A percentile compares a stretch with the other conserved stretches of the same genome.
Evolutionary conservation across 495 filamentous ascomycete species (phyloP).

Genomic region (Parathielavia appendiculata): DNA sequence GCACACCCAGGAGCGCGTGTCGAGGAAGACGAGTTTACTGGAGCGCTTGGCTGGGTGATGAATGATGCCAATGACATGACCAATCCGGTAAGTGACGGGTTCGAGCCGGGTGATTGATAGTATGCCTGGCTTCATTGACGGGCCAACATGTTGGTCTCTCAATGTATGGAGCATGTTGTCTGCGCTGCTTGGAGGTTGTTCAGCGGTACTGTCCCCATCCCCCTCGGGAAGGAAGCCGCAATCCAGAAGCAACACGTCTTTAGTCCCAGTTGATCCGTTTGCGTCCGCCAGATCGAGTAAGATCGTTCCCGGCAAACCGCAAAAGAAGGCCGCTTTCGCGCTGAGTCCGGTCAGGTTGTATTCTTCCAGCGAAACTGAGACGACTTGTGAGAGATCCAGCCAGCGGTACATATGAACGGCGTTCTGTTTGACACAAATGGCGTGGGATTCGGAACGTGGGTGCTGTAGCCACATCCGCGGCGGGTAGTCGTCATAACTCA

Average conservation of each 20-base stretch:
- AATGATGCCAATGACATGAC: background rate
- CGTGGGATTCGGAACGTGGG: background rate
- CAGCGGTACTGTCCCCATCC: background rate
- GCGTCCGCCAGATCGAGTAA: constrained; percentile 3
- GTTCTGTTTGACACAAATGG: background rate
- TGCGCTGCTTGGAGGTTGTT: background rate
- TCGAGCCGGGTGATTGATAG: background rate
- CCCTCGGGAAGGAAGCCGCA: background rate
- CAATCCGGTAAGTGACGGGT: background rate
- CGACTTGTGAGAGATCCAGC: background rate
- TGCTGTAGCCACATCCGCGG: constrained; percentile 1
- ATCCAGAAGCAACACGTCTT: background rate
- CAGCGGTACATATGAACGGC: background rate
- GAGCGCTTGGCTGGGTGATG: background rate
- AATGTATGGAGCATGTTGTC: background rate
- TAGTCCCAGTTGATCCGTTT: constrained; percentile 3
- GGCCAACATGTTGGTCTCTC: background rate
- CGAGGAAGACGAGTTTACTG: constrained; percentile 4
- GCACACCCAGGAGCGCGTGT: background rate
- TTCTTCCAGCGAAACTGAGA: background rate
- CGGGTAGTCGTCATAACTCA: background rate
- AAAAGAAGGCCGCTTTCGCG: background rate
- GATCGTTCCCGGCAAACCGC: background rate
- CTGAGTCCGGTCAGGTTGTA: background rate
- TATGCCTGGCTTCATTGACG: background rate